Percentiles rank a stretch among this genome's conserved stretches.
Conservation (phyloP, 1,139 yeast species). For the Kodamaea arcana region DNA sequence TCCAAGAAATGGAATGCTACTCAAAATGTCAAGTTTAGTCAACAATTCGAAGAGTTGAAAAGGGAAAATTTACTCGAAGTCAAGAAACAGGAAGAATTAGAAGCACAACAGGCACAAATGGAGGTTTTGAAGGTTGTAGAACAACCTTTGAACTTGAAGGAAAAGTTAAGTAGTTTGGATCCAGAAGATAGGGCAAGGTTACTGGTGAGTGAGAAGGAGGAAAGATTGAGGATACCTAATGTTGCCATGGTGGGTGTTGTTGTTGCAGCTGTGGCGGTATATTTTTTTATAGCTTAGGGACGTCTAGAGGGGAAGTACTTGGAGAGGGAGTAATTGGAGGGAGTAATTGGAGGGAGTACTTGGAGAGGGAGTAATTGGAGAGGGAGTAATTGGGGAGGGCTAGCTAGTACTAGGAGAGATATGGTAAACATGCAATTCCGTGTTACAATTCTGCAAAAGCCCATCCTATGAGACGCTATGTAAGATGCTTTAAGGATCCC, state of each 20-base stretch:
- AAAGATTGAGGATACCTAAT: constrained; percentile 6
- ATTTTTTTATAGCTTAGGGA: constrained; percentile 8
- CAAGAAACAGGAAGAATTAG: constrained; percentile 12
- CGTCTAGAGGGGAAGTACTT: not conserved
- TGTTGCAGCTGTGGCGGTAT: constrained; percentile 19
- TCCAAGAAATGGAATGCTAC: constrained; percentile 65
- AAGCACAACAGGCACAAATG: constrained; percentile 4
- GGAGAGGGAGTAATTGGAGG: too few relatives aligned
- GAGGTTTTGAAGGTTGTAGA: not conserved
- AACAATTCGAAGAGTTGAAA: constrained; percentile 68
- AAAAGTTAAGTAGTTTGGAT: constrained; percentile 30
- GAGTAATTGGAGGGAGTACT: not conserved
- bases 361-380: too few relatives aligned
- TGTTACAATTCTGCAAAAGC: too few relatives aligned
- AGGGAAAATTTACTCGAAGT: constrained; percentile 38
- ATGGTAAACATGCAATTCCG: too few relatives aligned
- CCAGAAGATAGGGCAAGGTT: constrained; percentile 46
- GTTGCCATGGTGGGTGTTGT: constrained; percentile 26
- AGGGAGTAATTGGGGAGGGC: too few relatives aligned
- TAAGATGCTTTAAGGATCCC: too few relatives aligned
- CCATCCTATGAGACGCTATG: too few relatives aligned
- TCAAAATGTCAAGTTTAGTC: constrained; percentile 50
- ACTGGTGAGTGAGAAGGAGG: constrained; percentile 20
- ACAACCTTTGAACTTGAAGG: constrained; percentile 18
- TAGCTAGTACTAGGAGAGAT: too few relatives aligned